phyloP scores from a whole-genome alignment of 176 grass and related monocot species.

The Aegilops umbellulata region DNA sequence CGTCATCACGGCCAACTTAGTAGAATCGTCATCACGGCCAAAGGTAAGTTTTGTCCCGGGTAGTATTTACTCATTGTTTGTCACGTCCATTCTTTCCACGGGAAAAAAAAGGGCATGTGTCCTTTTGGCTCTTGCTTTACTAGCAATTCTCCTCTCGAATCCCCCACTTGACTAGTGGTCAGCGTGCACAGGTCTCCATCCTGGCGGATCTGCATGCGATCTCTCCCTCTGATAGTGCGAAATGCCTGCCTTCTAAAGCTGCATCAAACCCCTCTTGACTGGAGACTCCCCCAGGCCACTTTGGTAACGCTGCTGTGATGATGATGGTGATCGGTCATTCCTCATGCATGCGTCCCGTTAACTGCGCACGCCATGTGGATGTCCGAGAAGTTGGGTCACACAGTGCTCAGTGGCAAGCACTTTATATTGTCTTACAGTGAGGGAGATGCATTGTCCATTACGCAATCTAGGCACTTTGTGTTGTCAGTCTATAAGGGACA shows the following conservation, averaged over 20 bases:
- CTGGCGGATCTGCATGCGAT: slow-evolving; percentile 25
- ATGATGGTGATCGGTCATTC: not conserved
- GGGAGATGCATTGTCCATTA: not conserved
- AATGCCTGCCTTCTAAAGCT: slow-evolving; percentile 23
- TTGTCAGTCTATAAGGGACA: too few relatives aligned
- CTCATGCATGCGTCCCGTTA: not conserved
- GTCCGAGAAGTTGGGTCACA: not conserved
- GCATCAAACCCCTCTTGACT: slow-evolving; percentile 2
- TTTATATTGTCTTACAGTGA: not conserved
- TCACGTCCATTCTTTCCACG: slow-evolving; percentile 30
- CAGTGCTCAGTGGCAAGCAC: not conserved
- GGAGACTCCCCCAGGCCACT: not conserved
- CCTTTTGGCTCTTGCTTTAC: not conserved
- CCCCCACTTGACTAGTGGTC: not conserved
- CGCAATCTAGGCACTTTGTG: too few relatives aligned
- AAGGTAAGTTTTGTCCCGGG: slow-evolving; percentile 4
- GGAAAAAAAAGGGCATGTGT: slow-evolving; percentile 8
- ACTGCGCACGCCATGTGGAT: not conserved
- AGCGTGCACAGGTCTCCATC: slow-evolving; percentile 21
- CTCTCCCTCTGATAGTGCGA: not conserved
- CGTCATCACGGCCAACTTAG: not conserved
- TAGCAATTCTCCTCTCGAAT: not conserved
- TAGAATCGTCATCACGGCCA: not conserved
- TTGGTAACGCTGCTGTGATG: not conserved
- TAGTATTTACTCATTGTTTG: not conserved